Percentiles rank a stretch among this genome's conserved stretches.
phyloP scores from a whole-genome alignment of 2,329 filamentous ascomycete species.

The Nannizzia gypsea region DNA sequence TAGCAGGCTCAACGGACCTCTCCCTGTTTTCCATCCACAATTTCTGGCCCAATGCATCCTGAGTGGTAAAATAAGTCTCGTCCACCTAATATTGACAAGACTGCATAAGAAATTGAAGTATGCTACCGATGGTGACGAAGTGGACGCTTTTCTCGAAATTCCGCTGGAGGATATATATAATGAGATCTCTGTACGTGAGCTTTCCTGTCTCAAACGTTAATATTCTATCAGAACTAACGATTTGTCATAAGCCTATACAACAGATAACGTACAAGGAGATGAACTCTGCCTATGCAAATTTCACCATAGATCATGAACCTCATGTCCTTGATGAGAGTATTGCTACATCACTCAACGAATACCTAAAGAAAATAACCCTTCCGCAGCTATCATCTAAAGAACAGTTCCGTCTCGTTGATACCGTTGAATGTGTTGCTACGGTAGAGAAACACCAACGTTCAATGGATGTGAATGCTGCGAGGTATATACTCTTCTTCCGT shows the following conservation, averaged over 20 bases:
- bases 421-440: slow-evolving; percentile 69
- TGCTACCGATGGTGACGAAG: slow-evolving; percentile 63
- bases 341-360: slow-evolving; percentile 60
- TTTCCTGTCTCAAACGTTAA: neutral
- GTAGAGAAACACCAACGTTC: slow-evolving; percentile 80
- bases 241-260: slow-evolving; percentile 21
- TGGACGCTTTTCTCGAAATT: slow-evolving; percentile 66
- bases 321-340: slow-evolving; percentile 59
- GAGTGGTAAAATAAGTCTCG: slow-evolving; percentile 59
- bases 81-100: slow-evolving; percentile 59
- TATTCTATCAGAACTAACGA: neutral
- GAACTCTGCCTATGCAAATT: slow-evolving; percentile 41
- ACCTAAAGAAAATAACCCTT: slow-evolving; percentile 61
- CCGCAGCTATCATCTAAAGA: slow-evolving; percentile 73
- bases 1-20: slow-evolving; percentile 69
- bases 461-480: slow-evolving; percentile 78
- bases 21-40: slow-evolving; percentile 87
- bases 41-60: slow-evolving; percentile 79
- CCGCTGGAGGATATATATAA: slow-evolving; percentile 38
- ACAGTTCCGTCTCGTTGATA: slow-evolving; percentile 74
- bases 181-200: slow-evolving; percentile 32
- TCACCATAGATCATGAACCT: slow-evolving; percentile 43
- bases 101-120: slow-evolving; percentile 71
- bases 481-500: slow-evolving; percentile 78
- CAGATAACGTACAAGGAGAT: slow-evolving; percentile 38